Base-by-base conservation (phyloP, 2,329 filamentous ascomycete species). In the Colletotrichum australisinense region DNA sequence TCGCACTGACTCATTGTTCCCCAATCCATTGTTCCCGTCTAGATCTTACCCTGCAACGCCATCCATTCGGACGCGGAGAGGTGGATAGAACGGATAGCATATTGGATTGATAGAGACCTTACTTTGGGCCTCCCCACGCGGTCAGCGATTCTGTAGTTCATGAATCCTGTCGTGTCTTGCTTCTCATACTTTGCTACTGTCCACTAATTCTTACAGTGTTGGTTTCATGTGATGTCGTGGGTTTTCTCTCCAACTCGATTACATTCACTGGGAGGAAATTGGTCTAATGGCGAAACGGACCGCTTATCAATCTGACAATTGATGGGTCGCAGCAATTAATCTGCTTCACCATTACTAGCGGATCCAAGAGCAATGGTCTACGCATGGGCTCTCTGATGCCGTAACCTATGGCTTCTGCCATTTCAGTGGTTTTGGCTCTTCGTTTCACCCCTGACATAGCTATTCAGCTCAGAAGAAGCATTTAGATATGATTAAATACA, bases 381-480 rank as follows among this genome's bases (percentile, higher is more conserved):
- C 62, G 72, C 76, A 82, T 85, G 89, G 88, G 88, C 86, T 89
- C 89, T 92, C 90, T 92, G 90, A 91, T 84, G 86, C 87, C 87
- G 82, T 77, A 79, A 80, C 80, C 80, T 77, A 73, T 76, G 67
- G 75, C 19, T 74, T 76, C 14, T 52, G 57, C 63, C 63, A 22
- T 72, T 74, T 77, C 77, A 70, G 78, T 90, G 86, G 86, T 86
- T 83, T 81, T 82, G 87, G 88, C 85, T 83, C 86, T 88, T 91
- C 89, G 89, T 92, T 91, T 90, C 86, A 87, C 89, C 87, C 88
- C 86, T 85, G 78, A 92, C 89, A 91, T 87, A 49, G 73, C n/a
- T 75, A 1, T 52, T 67, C 12, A 19, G 16, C 5, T 35, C 38
- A 5, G 46, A 12, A 30, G 14, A 26, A 30, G 16, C 35, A 63